phyloP scores from a whole-genome alignment of 129 eudicot species.

The Kitagawia praeruptora region DNA sequence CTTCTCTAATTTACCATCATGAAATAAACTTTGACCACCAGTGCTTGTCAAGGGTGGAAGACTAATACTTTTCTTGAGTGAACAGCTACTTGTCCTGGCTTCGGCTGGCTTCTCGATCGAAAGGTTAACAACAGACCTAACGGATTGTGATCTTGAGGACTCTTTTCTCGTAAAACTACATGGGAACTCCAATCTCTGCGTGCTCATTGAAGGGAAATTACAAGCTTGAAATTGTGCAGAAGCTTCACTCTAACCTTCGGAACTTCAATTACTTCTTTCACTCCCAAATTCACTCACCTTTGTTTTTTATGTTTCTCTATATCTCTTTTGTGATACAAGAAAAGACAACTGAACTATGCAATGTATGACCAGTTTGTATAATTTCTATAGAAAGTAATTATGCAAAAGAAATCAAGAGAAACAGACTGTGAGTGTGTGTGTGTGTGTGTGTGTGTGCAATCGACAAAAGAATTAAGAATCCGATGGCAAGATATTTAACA shows the following conservation, averaged over 20 bases:
- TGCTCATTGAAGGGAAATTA: constrained; percentile 87
- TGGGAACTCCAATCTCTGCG: constrained; percentile 88
- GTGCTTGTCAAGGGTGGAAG: constrained; percentile 12
- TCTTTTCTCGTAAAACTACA: constrained; percentile 66
- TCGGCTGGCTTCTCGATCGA: constrained; percentile 56
- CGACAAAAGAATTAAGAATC: constrained; percentile 45
- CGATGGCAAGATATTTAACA: constrained; percentile 39
- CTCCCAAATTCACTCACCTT: constrained; percentile 19
- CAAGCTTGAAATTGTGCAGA: constrained; percentile 80
- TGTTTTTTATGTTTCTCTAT: constrained; percentile 16
- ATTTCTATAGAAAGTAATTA: neutral
- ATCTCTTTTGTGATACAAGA: constrained; percentile 18
- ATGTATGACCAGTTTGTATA: constrained; percentile 13
- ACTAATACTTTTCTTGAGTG: constrained; percentile 51
- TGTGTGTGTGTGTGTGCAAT: constrained; percentile 41
- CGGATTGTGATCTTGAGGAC: constrained; percentile 41
- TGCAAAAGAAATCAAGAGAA: constrained; percentile 23
- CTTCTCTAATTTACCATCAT: constrained; percentile 30
- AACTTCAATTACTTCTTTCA: constrained; percentile 23
- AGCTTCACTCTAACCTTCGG: constrained; percentile 51
- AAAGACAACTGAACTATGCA: constrained; percentile 18
- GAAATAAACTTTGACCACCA: constrained; percentile 15
- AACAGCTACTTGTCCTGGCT: constrained; percentile 38
- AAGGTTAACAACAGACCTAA: constrained; percentile 53
- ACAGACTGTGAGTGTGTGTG: constrained; percentile 26